These are phyloP conservation scores for Dalbergia cochinchinensis DNA, from an alignment of 306 rosid genomes.

Conservation along the genomic window DNA sequence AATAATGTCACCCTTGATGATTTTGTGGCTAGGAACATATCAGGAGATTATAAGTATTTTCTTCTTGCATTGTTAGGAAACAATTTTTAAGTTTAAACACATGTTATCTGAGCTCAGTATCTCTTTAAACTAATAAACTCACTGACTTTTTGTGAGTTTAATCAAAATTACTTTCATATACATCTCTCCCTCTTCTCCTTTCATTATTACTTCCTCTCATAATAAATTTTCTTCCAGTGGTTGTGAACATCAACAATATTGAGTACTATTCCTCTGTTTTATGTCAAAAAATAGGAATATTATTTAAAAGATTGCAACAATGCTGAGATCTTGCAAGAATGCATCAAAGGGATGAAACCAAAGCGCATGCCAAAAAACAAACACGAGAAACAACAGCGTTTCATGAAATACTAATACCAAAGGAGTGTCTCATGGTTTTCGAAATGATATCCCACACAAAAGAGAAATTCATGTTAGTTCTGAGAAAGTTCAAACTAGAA, in stretches of 20 bases:
- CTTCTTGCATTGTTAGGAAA: constrained; percentile 51
- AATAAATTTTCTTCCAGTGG: background rate
- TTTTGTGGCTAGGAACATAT: constrained; percentile 44
- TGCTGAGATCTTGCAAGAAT: constrained; percentile 32
- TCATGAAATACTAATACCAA: constrained; percentile 1
- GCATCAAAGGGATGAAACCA: background rate
- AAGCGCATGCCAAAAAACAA: too few species aligned
- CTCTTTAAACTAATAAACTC: constrained; percentile 34
- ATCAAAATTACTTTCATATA: background rate
- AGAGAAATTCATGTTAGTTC: background rate
- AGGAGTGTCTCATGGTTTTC: background rate
- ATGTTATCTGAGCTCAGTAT: background rate
- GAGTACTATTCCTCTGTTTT: background rate
- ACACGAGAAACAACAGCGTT: background rate
- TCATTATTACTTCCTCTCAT: background rate
- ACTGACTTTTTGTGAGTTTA: background rate
- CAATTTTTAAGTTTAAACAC: constrained; percentile 25
- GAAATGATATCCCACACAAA: background rate
- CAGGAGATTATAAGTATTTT: constrained; percentile 57
- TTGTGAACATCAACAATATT: background rate
- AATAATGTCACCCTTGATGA: constrained; percentile 50
- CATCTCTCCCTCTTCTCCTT: background rate
- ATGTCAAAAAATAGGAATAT: background rate
- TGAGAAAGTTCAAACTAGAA: background rate
- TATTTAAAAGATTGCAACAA: background rate